A percentile compares a stretch with the other conserved stretches of the same genome.
Evolutionary conservation across 2,329 filamentous ascomycete genomes (phyloP).

Genomic region (Neoarthrinium moseri): DNA sequence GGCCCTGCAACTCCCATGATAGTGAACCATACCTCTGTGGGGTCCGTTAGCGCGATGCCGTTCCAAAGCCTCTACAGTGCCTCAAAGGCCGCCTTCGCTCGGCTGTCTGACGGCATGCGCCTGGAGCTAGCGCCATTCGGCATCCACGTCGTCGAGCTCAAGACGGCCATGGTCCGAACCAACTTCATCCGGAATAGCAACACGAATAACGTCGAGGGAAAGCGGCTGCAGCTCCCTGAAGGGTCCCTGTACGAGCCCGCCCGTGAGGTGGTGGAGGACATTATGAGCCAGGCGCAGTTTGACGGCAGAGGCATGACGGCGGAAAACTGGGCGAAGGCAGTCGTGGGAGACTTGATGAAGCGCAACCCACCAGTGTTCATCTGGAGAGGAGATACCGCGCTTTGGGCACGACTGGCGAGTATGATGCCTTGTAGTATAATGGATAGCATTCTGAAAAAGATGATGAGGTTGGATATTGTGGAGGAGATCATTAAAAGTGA

Average conservation of each 20-base stretch:
- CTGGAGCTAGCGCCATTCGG: constrained; percentile 30
- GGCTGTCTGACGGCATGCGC: constrained; percentile 26
- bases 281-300: constrained; percentile 18
- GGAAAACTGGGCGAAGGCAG: constrained; percentile 20
- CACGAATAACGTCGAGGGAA: constrained; percentile 3
- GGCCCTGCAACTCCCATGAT: constrained; percentile 11
- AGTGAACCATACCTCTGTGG: constrained; percentile 23
- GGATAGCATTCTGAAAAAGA: constrained; percentile 19
- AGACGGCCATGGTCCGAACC: constrained; percentile 10
- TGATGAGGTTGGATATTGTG: constrained; percentile 20
- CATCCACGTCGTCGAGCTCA: constrained; percentile 24
- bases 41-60: constrained; percentile 8
- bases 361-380: constrained; percentile 18
- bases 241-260: constrained; percentile 22
- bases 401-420: constrained; percentile 12
- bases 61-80: constrained; percentile 16
- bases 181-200: constrained; percentile 11
- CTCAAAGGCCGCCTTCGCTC: constrained; percentile 27
- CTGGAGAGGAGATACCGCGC: constrained; percentile 20
- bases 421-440: constrained; percentile 17
- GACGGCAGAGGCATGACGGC: constrained; percentile 11
- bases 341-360: constrained; percentile 14
- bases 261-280: constrained; percentile 17
- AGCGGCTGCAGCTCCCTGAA: constrained; percentile 14
- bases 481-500: constrained; percentile 15